A percentile compares a stretch with the other conserved stretches of the same genome.
phyloP scores from a whole-genome alignment of 2,329 filamentous ascomycete species.

The Xylaria sp. region DNA sequence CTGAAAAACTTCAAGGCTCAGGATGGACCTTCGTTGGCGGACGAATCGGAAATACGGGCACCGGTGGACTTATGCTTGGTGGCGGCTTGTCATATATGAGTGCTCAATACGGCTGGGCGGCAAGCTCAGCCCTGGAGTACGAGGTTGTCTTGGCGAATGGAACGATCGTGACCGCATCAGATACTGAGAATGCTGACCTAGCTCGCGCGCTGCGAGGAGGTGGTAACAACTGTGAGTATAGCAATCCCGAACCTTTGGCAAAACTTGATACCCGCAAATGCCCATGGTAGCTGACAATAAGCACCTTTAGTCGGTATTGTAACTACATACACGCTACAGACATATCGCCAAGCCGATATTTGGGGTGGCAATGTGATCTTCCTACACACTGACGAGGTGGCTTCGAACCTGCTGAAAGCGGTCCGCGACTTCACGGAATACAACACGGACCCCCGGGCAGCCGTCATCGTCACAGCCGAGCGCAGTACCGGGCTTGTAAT shows the following conservation, averaged over 20 bases:
- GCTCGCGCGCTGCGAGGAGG: constrained; percentile 61
- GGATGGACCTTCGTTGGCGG: constrained; percentile 50
- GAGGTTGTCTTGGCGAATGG: constrained; percentile 60
- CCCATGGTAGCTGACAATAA: not conserved
- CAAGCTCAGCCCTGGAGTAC: constrained; percentile 55
- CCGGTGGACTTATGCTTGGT: constrained; percentile 57
- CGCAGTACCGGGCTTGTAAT: constrained; percentile 42
- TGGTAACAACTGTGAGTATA: constrained; percentile 53
- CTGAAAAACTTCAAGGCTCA: constrained; percentile 47
- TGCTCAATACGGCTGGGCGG: constrained; percentile 56
- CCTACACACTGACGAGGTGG: constrained; percentile 37
- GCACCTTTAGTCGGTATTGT: constrained; percentile 50
- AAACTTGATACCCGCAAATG: not conserved
- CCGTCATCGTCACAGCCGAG: constrained; percentile 62
- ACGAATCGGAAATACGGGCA: constrained; percentile 51
- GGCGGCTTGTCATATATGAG: constrained; percentile 60
- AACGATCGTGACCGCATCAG: constrained; percentile 52
- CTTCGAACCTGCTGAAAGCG: constrained; percentile 50
- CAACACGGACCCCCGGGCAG: constrained; percentile 63
- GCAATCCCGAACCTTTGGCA: not conserved
- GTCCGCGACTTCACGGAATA: constrained; percentile 62
- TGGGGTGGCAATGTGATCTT: constrained; percentile 53
- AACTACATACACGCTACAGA: constrained; percentile 51
- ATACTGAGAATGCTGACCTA: constrained; percentile 52
- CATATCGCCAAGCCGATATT: constrained; percentile 47